Conservation (phyloP, 169 alveolate species). For the Plasmodium gaboni region DNA sequence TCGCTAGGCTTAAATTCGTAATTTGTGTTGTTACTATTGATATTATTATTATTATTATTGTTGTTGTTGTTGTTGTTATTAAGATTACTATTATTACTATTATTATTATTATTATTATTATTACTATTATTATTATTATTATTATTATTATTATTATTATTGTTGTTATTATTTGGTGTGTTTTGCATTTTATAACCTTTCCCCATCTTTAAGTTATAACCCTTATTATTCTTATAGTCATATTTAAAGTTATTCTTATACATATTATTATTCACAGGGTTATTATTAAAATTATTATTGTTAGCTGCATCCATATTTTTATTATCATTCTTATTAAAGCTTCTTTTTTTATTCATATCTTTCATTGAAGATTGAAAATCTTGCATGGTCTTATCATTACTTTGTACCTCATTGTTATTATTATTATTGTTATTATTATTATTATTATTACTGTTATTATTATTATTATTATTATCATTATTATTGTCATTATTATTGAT, state of each 20-base stretch:
- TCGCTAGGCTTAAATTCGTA: slow-evolving; percentile 5
- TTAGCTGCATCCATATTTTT: neutral
- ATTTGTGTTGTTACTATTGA: neutral
- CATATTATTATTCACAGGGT: slow-evolving; percentile 1
- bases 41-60: neutral
- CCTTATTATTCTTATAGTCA: slow-evolving; percentile 36
- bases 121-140: too few species aligned
- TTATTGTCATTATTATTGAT: slow-evolving; percentile 1
- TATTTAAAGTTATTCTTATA: slow-evolving; percentile 17
- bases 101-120: too few species aligned
- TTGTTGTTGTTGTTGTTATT: too few species aligned
- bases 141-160: too few species aligned
- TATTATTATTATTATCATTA: neutral
- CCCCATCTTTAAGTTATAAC: slow-evolving; percentile 1
- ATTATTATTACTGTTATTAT: too few species aligned
- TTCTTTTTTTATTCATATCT: slow-evolving; percentile 42
- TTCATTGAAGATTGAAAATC: slow-evolving; percentile 28
- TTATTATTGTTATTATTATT: neutral
- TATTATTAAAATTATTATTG: neutral
- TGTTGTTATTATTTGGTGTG: neutral
- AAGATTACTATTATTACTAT: too few species aligned
- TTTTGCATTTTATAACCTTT: slow-evolving; percentile 5
- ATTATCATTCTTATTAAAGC: slow-evolving; percentile 29
- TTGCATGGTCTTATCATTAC: neutral
- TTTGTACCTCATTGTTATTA: slow-evolving; percentile 3